phyloP scores from a whole-genome alignment of 2,329 filamentous ascomycete species.

The Periconia macrospinosa region DNA sequence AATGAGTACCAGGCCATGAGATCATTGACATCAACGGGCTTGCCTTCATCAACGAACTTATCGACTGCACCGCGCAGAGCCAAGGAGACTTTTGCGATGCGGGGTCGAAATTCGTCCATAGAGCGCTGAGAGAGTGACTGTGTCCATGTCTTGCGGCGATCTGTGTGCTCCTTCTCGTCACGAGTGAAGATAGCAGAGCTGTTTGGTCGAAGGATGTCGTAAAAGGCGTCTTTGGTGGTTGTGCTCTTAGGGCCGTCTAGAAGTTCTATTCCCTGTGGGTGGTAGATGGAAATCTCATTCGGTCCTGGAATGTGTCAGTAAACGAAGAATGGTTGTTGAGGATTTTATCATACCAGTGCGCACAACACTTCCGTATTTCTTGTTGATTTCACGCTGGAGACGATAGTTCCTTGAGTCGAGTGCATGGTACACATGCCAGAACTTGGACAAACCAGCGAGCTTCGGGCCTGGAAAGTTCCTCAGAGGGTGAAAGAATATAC shows the following conservation, averaged over 20 bases:
- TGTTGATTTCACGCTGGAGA: slow-evolving; percentile 23
- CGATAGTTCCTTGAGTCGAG: slow-evolving; percentile 13
- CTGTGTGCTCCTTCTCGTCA: slow-evolving; percentile 6
- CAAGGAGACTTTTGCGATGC: not conserved
- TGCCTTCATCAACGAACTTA: not conserved
- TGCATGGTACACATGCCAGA: slow-evolving; percentile 14
- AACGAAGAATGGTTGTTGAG: not conserved
- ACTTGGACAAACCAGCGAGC: slow-evolving; percentile 12
- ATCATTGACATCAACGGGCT: slow-evolving; percentile 11
- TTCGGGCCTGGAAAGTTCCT: slow-evolving; percentile 15
- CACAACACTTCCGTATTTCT: slow-evolving; percentile 31
- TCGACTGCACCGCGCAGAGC: not conserved
- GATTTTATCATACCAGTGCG: slow-evolving; percentile 19
- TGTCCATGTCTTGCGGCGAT: slow-evolving; percentile 10
- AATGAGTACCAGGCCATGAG: slow-evolving; percentile 18
- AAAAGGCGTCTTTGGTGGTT: slow-evolving; percentile 11
- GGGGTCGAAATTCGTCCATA: not conserved
- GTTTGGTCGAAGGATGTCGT: slow-evolving; percentile 13
- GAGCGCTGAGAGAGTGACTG: not conserved
- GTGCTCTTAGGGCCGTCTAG: slow-evolving; percentile 12
- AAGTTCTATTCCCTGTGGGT: slow-evolving; percentile 5
- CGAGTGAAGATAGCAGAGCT: slow-evolving; percentile 10
- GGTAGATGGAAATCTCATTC: slow-evolving; percentile 15
- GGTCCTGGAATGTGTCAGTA: slow-evolving; percentile 7
- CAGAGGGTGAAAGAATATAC: slow-evolving; percentile 17